These are phyloP conservation scores for Ceratocystis diversiconidia DNA, from an alignment of 2,329 filamentous ascomycete species.

Conservation along the genomic window DNA sequence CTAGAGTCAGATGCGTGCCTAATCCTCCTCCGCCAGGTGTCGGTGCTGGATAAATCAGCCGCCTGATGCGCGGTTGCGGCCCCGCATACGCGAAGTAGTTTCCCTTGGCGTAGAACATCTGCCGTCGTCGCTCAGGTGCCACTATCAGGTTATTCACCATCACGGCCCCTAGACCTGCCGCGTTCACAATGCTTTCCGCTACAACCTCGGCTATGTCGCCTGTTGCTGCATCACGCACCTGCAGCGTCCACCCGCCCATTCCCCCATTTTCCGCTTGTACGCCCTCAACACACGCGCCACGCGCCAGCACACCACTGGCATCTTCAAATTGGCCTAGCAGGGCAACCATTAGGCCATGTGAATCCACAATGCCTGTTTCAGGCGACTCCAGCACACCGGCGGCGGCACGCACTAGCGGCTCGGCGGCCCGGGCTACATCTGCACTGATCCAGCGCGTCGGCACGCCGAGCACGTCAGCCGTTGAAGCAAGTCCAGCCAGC, in stretches of 20 bases:
- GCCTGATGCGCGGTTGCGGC: slow-evolving; percentile 47
- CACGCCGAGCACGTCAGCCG: slow-evolving; percentile 34
- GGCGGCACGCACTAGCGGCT: slow-evolving; percentile 61
- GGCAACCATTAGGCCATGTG: slow-evolving; percentile 68
- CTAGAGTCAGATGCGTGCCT: slow-evolving; percentile 86
- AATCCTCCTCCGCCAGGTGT: slow-evolving; percentile 69
- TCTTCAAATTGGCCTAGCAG: slow-evolving; percentile 67
- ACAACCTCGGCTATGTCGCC: slow-evolving; percentile 47
- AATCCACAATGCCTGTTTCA: slow-evolving; percentile 82
- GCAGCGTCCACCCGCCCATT: slow-evolving; percentile 54
- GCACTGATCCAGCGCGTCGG: slow-evolving; percentile 56
- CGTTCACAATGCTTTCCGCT: slow-evolving; percentile 66
- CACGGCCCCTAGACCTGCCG: slow-evolving; percentile 67
- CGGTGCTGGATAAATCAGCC: slow-evolving; percentile 78
- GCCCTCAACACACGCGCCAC: slow-evolving; percentile 49
- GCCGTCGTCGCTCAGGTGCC: slow-evolving; percentile 43
- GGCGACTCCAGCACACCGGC: slow-evolving; percentile 69
- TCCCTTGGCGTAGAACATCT: slow-evolving; percentile 76
- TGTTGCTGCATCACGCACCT: slow-evolving; percentile 32
- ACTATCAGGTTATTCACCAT: slow-evolving; percentile 65
- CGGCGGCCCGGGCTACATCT: slow-evolving; percentile 47
- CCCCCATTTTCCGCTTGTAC: slow-evolving; percentile 40
- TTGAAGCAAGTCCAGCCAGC: slow-evolving; percentile 36
- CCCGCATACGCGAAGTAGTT: slow-evolving; percentile 80
- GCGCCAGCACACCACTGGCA: slow-evolving; percentile 56